phyloP scores from a whole-genome alignment of 2,329 filamentous ascomycete species.

The Aaosphaeria pasadenensis region DNA sequence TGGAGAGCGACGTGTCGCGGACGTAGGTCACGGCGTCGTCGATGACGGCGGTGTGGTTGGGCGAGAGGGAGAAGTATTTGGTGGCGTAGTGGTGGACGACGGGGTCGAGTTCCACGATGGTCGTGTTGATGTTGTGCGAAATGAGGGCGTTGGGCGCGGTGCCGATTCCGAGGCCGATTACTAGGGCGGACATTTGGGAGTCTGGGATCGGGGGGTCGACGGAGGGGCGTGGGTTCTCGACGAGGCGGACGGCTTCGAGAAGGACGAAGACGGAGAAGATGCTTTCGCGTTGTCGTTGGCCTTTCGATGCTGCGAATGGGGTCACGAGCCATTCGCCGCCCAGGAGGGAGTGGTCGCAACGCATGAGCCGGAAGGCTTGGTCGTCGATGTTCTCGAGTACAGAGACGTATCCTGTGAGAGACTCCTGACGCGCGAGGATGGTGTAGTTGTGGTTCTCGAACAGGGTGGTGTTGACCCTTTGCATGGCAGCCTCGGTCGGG shows the following conservation, averaged over 20 bases:
- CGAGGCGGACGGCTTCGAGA: constrained; percentile 83
- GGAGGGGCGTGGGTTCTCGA: constrained; percentile 49
- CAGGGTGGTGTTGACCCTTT: constrained; percentile 65
- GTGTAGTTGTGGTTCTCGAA: constrained; percentile 62
- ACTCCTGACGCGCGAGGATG: constrained; percentile 79
- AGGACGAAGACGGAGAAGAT: constrained; percentile 97
- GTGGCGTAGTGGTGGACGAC: constrained; percentile 79
- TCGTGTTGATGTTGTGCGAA: constrained; percentile 84
- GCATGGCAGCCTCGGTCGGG: constrained; percentile 58
- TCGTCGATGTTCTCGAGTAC: constrained; percentile 70
- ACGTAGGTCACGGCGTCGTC: constrained; percentile 76
- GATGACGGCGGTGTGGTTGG: constrained; percentile 76
- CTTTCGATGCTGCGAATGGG: constrained; percentile 33
- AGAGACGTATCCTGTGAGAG: constrained; percentile 86
- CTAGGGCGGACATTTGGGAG: constrained; percentile 71
- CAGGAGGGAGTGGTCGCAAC: constrained; percentile 90
- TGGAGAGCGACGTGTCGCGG: constrained; percentile 46
- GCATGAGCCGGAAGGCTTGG: constrained; percentile 73
- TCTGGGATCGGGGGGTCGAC: constrained; percentile 52
- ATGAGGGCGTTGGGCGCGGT: constrained; percentile 86
- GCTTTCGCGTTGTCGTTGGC: constrained; percentile 67
- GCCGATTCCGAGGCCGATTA: constrained; percentile 89
- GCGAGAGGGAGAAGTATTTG: constrained; percentile 76
- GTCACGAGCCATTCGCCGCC: constrained; percentile 84
- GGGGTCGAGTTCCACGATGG: constrained; percentile 91